A percentile compares a stretch with the other conserved stretches of the same genome.
phyloP scores from a whole-genome alignment of 176 grass and related monocot genomes.

The Musa beccarii region DNA sequence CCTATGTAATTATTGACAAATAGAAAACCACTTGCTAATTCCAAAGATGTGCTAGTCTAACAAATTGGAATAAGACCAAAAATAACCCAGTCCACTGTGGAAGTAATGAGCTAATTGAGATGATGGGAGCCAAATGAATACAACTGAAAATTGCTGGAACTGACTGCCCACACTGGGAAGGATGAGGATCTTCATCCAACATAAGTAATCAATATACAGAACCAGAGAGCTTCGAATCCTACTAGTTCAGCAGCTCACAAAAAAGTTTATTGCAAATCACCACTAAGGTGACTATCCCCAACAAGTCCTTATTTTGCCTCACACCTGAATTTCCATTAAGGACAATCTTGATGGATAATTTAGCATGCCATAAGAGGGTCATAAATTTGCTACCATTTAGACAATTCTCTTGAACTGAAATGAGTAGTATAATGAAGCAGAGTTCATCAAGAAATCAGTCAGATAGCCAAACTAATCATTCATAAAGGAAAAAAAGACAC shows the following conservation, averaged over 20 bases:
- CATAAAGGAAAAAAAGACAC: not conserved
- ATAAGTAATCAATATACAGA: not conserved
- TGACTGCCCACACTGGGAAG: not conserved
- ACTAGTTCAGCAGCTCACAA: not conserved
- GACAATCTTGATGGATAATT: not conserved
- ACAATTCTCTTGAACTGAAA: too few relatives aligned
- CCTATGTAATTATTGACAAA: not conserved
- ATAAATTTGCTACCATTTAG: too few relatives aligned
- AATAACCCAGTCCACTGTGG: not conserved
- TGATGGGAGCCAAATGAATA: not conserved
- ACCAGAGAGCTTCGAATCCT: not conserved
- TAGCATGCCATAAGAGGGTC: not conserved
- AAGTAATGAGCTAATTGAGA: not conserved
- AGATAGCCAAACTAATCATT: not conserved
- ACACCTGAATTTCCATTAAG: not conserved
- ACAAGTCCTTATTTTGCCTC: not conserved
- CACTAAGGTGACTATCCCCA: not conserved
- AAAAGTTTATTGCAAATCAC: not conserved
- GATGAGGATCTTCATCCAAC: not conserved
- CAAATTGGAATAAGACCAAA: not conserved
- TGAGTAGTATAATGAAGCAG: not conserved
- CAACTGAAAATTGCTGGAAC: not conserved
- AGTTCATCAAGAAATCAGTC: not conserved
- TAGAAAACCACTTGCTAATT: not conserved
- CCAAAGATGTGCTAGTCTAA: not conserved